Evolutionary conservation across 495 filamentous ascomycete genomes (phyloP).

Genomic region (Daldinia concentrica): DNA sequence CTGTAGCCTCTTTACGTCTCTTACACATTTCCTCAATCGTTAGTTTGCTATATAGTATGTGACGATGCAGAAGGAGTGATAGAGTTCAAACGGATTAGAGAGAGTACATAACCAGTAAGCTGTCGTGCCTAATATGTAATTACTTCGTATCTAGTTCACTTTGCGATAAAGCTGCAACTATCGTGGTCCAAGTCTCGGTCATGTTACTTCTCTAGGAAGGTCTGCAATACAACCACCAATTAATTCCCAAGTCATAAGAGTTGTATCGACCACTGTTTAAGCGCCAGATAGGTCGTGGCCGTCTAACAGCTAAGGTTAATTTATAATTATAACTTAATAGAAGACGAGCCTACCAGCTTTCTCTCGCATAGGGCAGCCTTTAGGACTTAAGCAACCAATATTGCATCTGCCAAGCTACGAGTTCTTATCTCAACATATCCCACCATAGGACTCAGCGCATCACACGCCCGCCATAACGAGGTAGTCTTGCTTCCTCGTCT

Average conservation of each 20-base stretch:
- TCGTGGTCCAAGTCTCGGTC: conserved; percentile 27
- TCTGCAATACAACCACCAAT: conserved; percentile 28
- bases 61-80: conserved; percentile 12
- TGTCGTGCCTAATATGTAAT: conserved; percentile 8
- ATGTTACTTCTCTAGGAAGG: conserved; percentile 47
- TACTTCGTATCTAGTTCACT: conserved; percentile 25
- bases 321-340: conserved; percentile 6
- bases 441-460: conserved; percentile 13
- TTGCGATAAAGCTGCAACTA: conserved; percentile 11
- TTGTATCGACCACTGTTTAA: conserved; percentile 23
- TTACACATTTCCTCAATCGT: not conserved
- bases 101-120: conserved; percentile 13
- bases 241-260: conserved; percentile 7
- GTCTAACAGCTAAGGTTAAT: conserved; percentile 11
- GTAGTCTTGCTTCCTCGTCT: conserved; percentile 9
- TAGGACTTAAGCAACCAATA: conserved; percentile 7
- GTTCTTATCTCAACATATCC: conserved; percentile 28
- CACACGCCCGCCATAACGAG: not conserved
- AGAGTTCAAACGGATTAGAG: not conserved
- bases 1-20: not conserved
- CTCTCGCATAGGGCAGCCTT: not conserved
- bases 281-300: conserved; percentile 12
- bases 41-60: conserved; percentile 1
- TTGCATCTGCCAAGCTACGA: conserved; percentile 34
- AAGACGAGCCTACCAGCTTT: not conserved